These are phyloP conservation scores for Arthrobotrys sphaeroides DNA, from an alignment of 2,329 filamentous ascomycete species.

Conservation along the genomic window DNA sequence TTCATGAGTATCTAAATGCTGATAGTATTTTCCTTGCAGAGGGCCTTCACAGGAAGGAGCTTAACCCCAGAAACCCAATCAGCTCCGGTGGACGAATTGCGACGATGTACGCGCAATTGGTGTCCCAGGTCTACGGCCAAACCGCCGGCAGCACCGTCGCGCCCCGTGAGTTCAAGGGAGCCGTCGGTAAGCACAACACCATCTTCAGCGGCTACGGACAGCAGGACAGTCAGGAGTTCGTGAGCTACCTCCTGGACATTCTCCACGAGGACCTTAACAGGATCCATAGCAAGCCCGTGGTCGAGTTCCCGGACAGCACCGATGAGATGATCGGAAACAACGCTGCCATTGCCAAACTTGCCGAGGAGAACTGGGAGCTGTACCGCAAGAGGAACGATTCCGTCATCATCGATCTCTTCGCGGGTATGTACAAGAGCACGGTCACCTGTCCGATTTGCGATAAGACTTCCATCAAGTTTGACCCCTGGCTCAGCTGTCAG, in stretches of 20 bases:
- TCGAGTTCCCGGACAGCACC: conserved; percentile 96
- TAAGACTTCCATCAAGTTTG: conserved; percentile 98
- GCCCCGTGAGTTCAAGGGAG: conserved; percentile 82
- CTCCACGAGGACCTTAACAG: conserved; percentile 95
- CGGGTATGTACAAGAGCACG: conserved; percentile 97
- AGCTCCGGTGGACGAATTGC: conserved; percentile 87
- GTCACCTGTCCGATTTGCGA: conserved; percentile 88
- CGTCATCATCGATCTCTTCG: conserved; percentile 93
- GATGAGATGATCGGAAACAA: conserved; percentile 91
- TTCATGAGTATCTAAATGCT: conserved; percentile 48
- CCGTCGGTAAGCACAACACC: conserved; percentile 80
- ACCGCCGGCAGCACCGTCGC: conserved; percentile 73
- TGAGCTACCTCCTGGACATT: conserved; percentile 92
- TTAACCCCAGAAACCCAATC: conserved; percentile 86
- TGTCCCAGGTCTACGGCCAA: conserved; percentile 81
- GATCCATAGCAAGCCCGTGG: conserved; percentile 94
- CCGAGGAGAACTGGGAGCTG: conserved; percentile 87
- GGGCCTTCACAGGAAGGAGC: conserved; percentile 77
- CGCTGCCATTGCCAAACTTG: conserved; percentile 81
- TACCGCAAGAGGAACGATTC: conserved; percentile 93
- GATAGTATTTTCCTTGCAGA: conserved; percentile 60
- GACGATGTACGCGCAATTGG: conserved; percentile 78
- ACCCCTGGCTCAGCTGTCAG: conserved; percentile 94
- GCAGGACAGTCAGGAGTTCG: conserved; percentile 96
- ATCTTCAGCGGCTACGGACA: conserved; percentile 94